Evolutionary conservation across 2,329 filamentous ascomycete species (phyloP), one percentile per base, ranked within the genome.

Genomic region (Dactylellina leptospora): DNA sequence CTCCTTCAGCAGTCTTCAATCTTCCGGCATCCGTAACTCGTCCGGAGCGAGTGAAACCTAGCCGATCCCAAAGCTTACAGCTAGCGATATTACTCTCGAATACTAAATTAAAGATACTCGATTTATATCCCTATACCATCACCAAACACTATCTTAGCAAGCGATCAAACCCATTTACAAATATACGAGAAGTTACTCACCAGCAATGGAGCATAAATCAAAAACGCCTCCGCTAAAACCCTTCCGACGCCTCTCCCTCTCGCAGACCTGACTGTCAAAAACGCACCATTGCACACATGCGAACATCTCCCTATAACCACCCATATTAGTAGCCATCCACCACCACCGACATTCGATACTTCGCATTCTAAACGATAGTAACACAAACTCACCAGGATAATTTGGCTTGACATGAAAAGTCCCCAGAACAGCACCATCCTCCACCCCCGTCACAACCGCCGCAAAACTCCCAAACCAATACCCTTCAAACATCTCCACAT

Each of bases 261-360:
- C 54, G 88, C 85, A 13, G 87, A 87, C 77, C 90, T 87, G 8
- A 89, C 91, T 66, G 91, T 89, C 56, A 92, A 83, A 78, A 92
- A 91, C 23, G 88, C 89, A 66, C 87, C 93, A 78, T 96, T 96
- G 79, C 88, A 90, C 54, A 91, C 84, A 81, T 91, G 88, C 77
- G 86, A 89, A 77, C 86, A 89, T 56, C 88, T 82, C 13, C 88
- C 75, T 74, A 62, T 20, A 11, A 22, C 1, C 27, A 20, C 38
- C 9, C 3, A 48, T n/a, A 48, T 20, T 20, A 18, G 36, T 16
- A 18, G 2, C 33, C 10, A 33, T 5, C 3, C 20, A 18, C 18
- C 10, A 8, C 18, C n/a, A 45, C 11, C 20, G 16, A 40, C 25
- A n/a, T n/a, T n/a, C n/a, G n/a, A n/a, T n/a, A n/a, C n/a, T n/a